Percentiles rank a stretch among this genome's conserved stretches.
These are phyloP conservation scores for Penicillium sp. DNA, from an alignment of 2,329 filamentous ascomycete species.

Conservation along the genomic window DNA sequence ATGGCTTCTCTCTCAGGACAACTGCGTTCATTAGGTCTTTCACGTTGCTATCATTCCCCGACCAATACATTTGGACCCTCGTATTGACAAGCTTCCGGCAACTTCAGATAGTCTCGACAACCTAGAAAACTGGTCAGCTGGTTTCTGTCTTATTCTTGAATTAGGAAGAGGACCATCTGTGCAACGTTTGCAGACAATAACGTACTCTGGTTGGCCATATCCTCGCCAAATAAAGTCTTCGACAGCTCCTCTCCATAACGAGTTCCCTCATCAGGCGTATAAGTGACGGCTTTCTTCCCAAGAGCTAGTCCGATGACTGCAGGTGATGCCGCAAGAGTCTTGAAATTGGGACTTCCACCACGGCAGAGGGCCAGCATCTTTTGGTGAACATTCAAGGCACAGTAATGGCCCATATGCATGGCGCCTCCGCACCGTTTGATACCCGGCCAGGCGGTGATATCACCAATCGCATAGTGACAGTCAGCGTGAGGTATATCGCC, in stretches of 20 bases:
- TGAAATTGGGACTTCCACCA: constrained; percentile 41
- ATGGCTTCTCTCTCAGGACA: too few relatives aligned
- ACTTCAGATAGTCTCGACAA: constrained; percentile 51
- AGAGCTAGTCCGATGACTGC: constrained; percentile 67
- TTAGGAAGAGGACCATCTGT: too few relatives aligned
- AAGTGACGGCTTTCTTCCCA: constrained; percentile 63
- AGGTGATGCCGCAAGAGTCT: constrained; percentile 50
- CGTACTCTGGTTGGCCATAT: constrained; percentile 60
- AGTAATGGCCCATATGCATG: constrained; percentile 65
- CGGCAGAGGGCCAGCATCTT: constrained; percentile 46
- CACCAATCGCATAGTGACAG: constrained; percentile 63
- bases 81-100: constrained; percentile 33
- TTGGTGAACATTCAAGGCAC: constrained; percentile 63
- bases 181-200: constrained; percentile 11
- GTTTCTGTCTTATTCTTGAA: background rate
- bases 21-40: background rate
- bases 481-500: constrained; percentile 50
- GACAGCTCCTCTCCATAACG: constrained; percentile 57
- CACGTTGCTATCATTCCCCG: too few relatives aligned
- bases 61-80: constrained; percentile 1
- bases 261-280: constrained; percentile 53
- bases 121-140: constrained; percentile 33
- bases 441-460: constrained; percentile 65
- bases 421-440: constrained; percentile 75
- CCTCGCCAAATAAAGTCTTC: constrained; percentile 60